These are phyloP conservation scores for Pigoraptor vietnamica DNA, from an alignment of 78 protist species.

Conservation along the genomic window DNA sequence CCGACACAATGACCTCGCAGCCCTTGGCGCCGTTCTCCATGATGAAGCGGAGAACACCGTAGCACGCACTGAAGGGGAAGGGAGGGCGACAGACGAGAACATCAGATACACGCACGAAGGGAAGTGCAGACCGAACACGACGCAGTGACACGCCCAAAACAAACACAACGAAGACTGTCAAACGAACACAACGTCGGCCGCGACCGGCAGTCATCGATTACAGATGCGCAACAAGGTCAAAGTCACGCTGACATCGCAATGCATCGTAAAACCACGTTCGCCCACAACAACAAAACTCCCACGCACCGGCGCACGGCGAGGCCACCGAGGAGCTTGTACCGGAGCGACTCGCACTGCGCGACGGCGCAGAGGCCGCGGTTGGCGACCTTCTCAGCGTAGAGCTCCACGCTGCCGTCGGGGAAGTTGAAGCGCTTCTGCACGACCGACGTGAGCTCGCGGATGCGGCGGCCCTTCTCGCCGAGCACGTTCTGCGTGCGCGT, in stretches of 20 bases:
- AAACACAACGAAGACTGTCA: too few relatives aligned
- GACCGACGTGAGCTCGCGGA: slow-evolving; percentile 95
- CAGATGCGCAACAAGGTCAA: too few relatives aligned
- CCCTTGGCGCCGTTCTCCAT: slow-evolving; percentile 99
- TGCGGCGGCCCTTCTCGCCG: slow-evolving; percentile 96
- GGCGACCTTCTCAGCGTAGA: slow-evolving; percentile 92
- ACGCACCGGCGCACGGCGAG: slow-evolving; percentile 84
- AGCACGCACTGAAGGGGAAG: slow-evolving; percentile 85
- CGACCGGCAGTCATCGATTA: too few relatives aligned
- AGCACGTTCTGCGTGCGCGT: slow-evolving; percentile 89
- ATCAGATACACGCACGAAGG: neutral
- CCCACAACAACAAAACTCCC: neutral
- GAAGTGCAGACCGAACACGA: neutral
- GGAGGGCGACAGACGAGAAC: neutral
- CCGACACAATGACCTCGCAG: slow-evolving; percentile 95
- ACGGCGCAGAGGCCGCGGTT: slow-evolving; percentile 98
- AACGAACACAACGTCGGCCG: too few relatives aligned
- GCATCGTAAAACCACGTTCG: too few relatives aligned
- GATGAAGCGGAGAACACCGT: slow-evolving; percentile 94
- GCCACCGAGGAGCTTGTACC: slow-evolving; percentile 93
- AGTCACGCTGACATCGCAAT: too few relatives aligned
- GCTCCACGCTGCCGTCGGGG: slow-evolving; percentile 81
- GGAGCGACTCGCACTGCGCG: slow-evolving; percentile 98
- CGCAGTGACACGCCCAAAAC: neutral
- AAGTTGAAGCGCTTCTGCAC: slow-evolving; percentile 97